Percentiles rank a stretch among this genome's conserved stretches.
Evolutionary conservation across 441 rosid genomes (phyloP).

Genomic region (Iberis amara): DNA sequence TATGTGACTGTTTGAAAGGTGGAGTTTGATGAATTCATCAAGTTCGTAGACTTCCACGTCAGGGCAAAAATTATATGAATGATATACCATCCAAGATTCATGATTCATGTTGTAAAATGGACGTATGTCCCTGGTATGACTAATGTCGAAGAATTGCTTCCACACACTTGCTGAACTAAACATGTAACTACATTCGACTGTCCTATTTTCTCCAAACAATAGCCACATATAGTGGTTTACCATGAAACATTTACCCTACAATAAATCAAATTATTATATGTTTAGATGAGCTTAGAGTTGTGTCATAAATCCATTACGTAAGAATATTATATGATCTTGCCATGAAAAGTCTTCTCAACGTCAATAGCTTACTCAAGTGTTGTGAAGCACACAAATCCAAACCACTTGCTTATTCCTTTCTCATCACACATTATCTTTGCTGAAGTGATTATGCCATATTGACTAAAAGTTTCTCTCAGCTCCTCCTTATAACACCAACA

Average conservation of each 20-base stretch:
- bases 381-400: constrained; percentile 51
- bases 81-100: constrained; percentile 49
- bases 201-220: constrained; percentile 53
- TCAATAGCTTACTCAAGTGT: constrained; percentile 38
- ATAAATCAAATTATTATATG: background rate
- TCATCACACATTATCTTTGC: constrained; percentile 40
- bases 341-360: constrained; percentile 36
- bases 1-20: constrained; percentile 42
- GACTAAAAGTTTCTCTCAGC: constrained; percentile 40
- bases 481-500: constrained; percentile 39
- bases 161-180: constrained; percentile 34
- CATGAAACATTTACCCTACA: constrained; percentile 43
- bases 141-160: constrained; percentile 38
- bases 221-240: constrained; percentile 48
- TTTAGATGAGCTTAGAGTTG: background rate
- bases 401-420: constrained; percentile 44
- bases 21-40: constrained; percentile 42
- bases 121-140: constrained; percentile 52
- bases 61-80: constrained; percentile 47
- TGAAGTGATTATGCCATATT: constrained; percentile 43
- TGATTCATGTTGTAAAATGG: constrained; percentile 46
- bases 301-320: background rate
- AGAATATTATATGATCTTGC: constrained; percentile 24
- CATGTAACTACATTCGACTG: constrained; percentile 39
- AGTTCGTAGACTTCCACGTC: constrained; percentile 48